Conservation (phyloP, 352 stramenopile genomes). For the Thraustochytrium sp. region DNA sequence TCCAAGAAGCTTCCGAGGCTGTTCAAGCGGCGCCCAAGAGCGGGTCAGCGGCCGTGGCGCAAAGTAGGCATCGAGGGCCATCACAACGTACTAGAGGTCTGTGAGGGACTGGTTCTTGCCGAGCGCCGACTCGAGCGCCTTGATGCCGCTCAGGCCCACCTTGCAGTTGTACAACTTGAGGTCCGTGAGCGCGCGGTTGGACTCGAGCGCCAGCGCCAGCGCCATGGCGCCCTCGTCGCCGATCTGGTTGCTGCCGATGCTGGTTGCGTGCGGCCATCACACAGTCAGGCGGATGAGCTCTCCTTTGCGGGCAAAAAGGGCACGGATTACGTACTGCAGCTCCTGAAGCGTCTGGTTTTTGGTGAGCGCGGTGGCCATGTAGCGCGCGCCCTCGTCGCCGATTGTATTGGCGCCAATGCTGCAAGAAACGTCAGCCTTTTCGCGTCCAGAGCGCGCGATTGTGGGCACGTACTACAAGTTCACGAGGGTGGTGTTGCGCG, state of each 20-base stretch:
- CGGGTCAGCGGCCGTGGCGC: background rate
- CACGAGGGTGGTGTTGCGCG: background rate
- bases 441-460: background rate
- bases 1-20: background rate
- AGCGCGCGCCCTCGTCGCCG: background rate
- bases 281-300: background rate
- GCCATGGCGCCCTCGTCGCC: constrained; percentile 1
- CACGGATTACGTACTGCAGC: constrained; percentile 16
- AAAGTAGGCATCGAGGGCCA: background rate
- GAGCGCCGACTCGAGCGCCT: background rate
- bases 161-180: constrained; percentile 21
- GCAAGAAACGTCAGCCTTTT: background rate
- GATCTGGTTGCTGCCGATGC: constrained; percentile 18
- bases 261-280: background rate
- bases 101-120: background rate
- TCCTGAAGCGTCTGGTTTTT: constrained; percentile 3
- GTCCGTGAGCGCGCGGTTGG: background rate
- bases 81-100: background rate
- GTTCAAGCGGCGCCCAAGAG: background rate
- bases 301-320: background rate
- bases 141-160: background rate
- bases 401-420: constrained; percentile 19
- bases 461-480: background rate
- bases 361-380: background rate
- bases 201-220: background rate